A percentile compares a stretch with the other conserved stretches of the same genome.
phyloP scores from a whole-genome alignment of 2,329 filamentous ascomycete species.

The Talaromyces albobiverticillius region DNA sequence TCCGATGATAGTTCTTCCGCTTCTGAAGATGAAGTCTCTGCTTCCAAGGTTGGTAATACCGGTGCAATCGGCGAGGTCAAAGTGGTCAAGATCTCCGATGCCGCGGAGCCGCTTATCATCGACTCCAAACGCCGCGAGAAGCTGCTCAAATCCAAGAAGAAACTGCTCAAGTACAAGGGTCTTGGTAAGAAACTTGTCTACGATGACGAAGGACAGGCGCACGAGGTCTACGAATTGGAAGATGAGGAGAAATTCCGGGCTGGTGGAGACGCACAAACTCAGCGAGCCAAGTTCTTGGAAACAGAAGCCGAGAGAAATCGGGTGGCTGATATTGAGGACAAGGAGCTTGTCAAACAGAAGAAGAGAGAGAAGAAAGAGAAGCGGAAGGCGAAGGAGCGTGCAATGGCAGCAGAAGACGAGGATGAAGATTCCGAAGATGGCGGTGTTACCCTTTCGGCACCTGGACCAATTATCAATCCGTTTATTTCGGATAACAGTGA shows the following conservation, averaged over 20 bases:
- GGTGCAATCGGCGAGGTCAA: constrained; percentile 22
- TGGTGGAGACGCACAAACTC: constrained; percentile 71
- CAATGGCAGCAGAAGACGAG: constrained; percentile 31
- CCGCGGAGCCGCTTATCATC: constrained; percentile 68
- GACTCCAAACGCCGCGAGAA: constrained; percentile 96
- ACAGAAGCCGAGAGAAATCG: constrained; percentile 69
- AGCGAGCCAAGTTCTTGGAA: constrained; percentile 74
- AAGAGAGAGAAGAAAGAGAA: constrained; percentile 50
- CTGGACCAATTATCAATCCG: constrained; percentile 16
- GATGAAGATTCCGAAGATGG: constrained; percentile 24
- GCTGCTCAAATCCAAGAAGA: constrained; percentile 91
- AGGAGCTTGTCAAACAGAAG: constrained; percentile 74
- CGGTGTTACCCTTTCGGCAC: constrained; percentile 27
- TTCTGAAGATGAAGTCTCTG: constrained; percentile 34
- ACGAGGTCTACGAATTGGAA: constrained; percentile 83
- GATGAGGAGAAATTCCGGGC: constrained; percentile 76
- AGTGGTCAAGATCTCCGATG: constrained; percentile 53
- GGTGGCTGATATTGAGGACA: constrained; percentile 77
- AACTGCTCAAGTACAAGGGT: constrained; percentile 85
- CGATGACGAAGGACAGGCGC: constrained; percentile 84
- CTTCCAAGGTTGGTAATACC: constrained; percentile 12
- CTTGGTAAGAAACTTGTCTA: constrained; percentile 82
- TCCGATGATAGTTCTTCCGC: constrained; percentile 22
- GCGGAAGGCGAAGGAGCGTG: constrained; percentile 39
- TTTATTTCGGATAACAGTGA: constrained; percentile 17